A percentile compares a stretch with the other conserved stretches of the same genome.
These are phyloP conservation scores for Didymella exigua DNA, from an alignment of 2,329 filamentous ascomycete genomes.

Conservation along the genomic window DNA sequence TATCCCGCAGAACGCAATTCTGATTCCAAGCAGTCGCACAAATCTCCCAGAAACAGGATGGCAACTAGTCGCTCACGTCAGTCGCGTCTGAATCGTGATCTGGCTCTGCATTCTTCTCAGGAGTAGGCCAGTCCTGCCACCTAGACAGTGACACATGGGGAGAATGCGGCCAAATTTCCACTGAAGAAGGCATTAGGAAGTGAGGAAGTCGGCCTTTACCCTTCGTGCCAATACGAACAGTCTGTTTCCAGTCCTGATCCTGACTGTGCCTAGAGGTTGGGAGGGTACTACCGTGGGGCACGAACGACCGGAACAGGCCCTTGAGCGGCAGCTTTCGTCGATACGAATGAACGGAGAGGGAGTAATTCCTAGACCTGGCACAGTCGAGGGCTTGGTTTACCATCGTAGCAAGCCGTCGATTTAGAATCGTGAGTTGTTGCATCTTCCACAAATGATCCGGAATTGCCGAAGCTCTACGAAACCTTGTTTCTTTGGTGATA, in stretches of 20 bases:
- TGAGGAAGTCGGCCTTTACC: too few relatives aligned
- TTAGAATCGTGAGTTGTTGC: not conserved
- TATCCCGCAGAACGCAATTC: too few relatives aligned
- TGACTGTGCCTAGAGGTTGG: too few relatives aligned
- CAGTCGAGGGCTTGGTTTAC: not conserved
- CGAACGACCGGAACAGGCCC: not conserved
- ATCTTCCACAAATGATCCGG: not conserved
- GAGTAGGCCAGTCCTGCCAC: not conserved
- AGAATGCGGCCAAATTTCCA: too few relatives aligned
- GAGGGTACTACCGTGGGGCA: not conserved
- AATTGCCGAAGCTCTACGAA: not conserved
- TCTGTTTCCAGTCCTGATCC: not conserved
- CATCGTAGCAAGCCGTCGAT: not conserved
- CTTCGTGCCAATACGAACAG: not conserved
- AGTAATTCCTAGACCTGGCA: not conserved
- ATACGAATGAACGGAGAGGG: too few relatives aligned
- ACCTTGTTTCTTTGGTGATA: not conserved
- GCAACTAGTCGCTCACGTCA: not conserved
- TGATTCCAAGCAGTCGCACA: not conserved
- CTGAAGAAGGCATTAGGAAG: not conserved
- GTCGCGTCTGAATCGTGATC: not conserved
- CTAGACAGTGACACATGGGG: too few relatives aligned
- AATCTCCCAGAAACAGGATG: not conserved
- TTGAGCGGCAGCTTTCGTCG: not conserved
- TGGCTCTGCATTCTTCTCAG: not conserved